Evolutionary conservation across 1,284 basidiomycete genomes (phyloP), one percentile per base, ranked within the genome.

Genomic region (Stereum hirsutum): DNA sequence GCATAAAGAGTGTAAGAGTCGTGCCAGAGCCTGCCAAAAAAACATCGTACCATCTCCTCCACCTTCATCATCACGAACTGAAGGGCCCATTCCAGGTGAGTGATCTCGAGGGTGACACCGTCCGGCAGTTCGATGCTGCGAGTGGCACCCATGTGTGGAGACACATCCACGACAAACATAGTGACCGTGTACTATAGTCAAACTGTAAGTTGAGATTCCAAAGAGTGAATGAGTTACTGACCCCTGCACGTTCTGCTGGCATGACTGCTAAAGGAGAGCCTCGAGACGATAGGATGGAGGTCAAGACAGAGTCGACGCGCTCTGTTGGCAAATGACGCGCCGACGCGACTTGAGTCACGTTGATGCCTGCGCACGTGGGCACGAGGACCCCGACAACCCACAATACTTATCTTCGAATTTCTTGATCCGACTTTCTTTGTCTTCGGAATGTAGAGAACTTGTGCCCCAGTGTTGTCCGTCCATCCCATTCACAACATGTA

Each of bases 51-150:
- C 81, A 92, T 89, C 52, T 92, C 88, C 58, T 93, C 89, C 30
- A 92, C 75, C 61, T 89, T 89, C 45, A 90, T 73, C 55, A 87
- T 89, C 17, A 92, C 83, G 54, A 82, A 94, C 55, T 92, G 88
- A 43, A 93, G 70, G 0, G 77, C 74, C 75, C 84, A 88, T 56
- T 89, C 74, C 21, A 97, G 69, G 56, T 89, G 83, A 10, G 85
- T 78, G 60, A 82, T 78, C 54, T 85, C 71, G 15, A 69, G 61
- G 5, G 67, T 65, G 26, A 65, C 66, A 24, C 66, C 68, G 24
- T 68, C 69, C 5, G 81, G 71, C 25, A 88, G 63, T 34, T 78
- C 68, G 38, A 83, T 69, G 5, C 65, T 66, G 44, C 79, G 67
- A 44, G 65, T 60, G 44, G 71, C 75, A 15, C 74, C 82, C 92